Percentiles rank a stretch among this genome's conserved stretches.
Conservation (phyloP, 306 rosid species). For the Malus fusca region DNA sequence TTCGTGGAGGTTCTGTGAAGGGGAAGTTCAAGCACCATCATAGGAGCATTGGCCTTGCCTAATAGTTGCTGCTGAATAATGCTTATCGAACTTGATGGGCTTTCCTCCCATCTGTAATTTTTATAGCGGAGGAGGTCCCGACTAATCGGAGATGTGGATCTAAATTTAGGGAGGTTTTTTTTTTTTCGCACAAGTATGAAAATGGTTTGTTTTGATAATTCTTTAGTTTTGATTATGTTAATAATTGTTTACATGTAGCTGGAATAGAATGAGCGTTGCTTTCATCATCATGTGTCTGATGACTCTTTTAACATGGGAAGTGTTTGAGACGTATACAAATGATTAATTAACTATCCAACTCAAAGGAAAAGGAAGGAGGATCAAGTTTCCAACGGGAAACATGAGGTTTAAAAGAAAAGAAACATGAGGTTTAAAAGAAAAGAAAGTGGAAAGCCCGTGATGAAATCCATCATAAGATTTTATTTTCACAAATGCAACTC, state of each 20-base stretch:
- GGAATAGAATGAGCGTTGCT: not conserved
- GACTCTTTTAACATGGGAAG: not conserved
- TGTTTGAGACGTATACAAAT: not conserved
- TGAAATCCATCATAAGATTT: not conserved
- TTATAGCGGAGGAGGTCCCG: not conserved
- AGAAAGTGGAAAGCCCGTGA: not conserved
- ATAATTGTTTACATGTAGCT: not conserved
- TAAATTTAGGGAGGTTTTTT: not conserved
- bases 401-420: not conserved
- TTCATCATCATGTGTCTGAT: not conserved
- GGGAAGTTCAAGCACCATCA: slow-evolving; percentile 46
- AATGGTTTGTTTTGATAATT: not conserved
- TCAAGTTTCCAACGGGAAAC: not conserved
- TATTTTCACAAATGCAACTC: not conserved
- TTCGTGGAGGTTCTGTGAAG: slow-evolving; percentile 92
- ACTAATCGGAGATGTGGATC: not conserved
- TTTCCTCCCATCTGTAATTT: slow-evolving; percentile 7
- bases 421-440: not conserved
- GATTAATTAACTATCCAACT: not conserved
- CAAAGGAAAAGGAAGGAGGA: not conserved
- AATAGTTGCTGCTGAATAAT: slow-evolving; percentile 17
- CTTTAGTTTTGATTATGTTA: not conserved
- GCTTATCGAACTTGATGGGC: slow-evolving; percentile 32
- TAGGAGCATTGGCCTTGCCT: slow-evolving; percentile 21
- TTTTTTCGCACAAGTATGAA: not conserved